phyloP scores from a whole-genome alignment of 768 basidiomycete species.

The Neoboletus subvelutipes region DNA sequence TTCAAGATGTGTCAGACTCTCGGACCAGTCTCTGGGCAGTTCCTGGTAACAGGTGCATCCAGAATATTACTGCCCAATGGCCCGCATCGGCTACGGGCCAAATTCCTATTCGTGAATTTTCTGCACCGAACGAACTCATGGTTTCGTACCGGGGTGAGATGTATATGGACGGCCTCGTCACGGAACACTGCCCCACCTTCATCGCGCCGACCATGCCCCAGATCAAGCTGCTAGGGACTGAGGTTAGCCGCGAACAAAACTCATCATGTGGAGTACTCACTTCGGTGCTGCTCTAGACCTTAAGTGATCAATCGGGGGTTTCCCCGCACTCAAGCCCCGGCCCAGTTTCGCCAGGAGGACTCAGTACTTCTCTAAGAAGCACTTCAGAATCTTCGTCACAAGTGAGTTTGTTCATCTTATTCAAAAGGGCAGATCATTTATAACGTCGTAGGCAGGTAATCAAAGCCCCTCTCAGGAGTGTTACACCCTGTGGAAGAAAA shows the following conservation, averaged over 20 bases:
- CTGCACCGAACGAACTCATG: background rate
- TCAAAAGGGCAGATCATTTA: background rate
- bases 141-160: background rate
- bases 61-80: background rate
- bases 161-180: background rate
- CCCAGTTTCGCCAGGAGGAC: background rate
- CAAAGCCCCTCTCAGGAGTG: slow-evolving; percentile 16
- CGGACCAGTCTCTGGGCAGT: no score
- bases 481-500: slow-evolving; percentile 13
- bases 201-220: background rate
- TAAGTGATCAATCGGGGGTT: background rate
- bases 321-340: background rate
- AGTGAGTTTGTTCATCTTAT: slow-evolving; percentile 1
- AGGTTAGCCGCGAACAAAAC: background rate
- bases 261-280: background rate
- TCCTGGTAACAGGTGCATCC: background rate
- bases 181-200: background rate
- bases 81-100: background rate
- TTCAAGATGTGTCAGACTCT: background rate
- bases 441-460: background rate
- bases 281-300: background rate
- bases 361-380: background rate
- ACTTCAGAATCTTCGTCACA: background rate
- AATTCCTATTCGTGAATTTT: background rate
- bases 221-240: background rate